phyloP scores from a whole-genome alignment of 1,284 basidiomycete genomes.

The Pascua guehoae region DNA sequence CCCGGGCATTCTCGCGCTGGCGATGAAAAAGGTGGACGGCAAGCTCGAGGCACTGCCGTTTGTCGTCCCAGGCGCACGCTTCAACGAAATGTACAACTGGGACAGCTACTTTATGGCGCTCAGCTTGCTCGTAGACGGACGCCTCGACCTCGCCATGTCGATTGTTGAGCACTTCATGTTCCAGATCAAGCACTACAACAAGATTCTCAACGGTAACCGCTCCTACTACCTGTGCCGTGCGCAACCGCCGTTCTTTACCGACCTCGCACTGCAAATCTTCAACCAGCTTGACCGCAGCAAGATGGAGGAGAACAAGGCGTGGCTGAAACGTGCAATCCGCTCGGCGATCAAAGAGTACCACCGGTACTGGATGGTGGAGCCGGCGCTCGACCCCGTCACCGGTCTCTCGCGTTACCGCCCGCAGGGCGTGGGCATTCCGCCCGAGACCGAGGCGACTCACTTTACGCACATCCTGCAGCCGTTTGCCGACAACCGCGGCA shows the following conservation, averaged over 20 bases:
- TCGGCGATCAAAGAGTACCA: slow-evolving; percentile 99
- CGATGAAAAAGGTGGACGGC: slow-evolving; percentile 80
- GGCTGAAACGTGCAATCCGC: slow-evolving; percentile 91
- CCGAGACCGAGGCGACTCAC: slow-evolving; percentile 96
- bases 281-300: slow-evolving; percentile 87
- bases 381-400: slow-evolving; percentile 86
- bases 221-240: slow-evolving; percentile 80
- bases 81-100: slow-evolving; percentile 76
- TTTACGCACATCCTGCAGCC: slow-evolving; percentile 97
- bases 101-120: slow-evolving; percentile 54
- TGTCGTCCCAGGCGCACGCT: slow-evolving; percentile 93
- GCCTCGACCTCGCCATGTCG: slow-evolving; percentile 88
- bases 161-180: slow-evolving; percentile 99
- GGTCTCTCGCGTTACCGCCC: slow-evolving; percentile 92
- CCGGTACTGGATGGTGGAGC: slow-evolving; percentile 91
- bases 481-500: slow-evolving; percentile 84
- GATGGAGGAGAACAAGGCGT: slow-evolving; percentile 73
- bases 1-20: slow-evolving; percentile 89
- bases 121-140: slow-evolving; percentile 89
- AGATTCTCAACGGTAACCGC: slow-evolving; percentile 54
- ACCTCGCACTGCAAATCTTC: slow-evolving; percentile 97
- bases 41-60: slow-evolving; percentile 90
- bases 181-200: slow-evolving; percentile 96
- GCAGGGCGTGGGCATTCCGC: slow-evolving; percentile 91
- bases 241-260: slow-evolving; percentile 97